Conservation (phyloP, 768 basidiomycete genomes). For the Chalciporus piperatus region DNA sequence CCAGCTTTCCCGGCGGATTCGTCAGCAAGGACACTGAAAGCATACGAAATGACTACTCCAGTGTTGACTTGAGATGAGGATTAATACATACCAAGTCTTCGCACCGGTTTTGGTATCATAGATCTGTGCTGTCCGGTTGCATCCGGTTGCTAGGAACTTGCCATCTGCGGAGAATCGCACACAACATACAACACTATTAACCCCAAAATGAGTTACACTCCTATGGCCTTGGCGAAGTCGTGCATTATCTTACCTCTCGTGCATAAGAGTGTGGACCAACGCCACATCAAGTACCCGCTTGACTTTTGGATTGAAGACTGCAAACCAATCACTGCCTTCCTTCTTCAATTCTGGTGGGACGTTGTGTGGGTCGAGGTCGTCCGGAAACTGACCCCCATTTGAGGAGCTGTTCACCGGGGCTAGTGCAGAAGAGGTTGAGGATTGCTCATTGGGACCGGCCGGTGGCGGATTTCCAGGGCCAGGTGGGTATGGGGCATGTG, state of each 20-base stretch:
- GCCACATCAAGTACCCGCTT: conserved; percentile 77
- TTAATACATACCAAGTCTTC: conserved; percentile 69
- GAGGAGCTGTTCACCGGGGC: conserved; percentile 26
- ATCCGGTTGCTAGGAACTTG: conserved; percentile 90
- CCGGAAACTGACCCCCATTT: conserved; percentile 33
- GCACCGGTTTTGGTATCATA: conserved; percentile 86
- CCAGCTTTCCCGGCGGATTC: conserved; percentile 68
- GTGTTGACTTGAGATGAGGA: neutral
- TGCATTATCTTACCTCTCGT: conserved; percentile 66
- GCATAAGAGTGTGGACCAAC: conserved; percentile 83
- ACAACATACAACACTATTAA: conserved; percentile 74
- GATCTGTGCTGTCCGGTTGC: conserved; percentile 94
- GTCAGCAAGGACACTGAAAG: conserved; percentile 68
- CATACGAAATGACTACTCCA: conserved; percentile 9
- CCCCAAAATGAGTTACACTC: conserved; percentile 8
- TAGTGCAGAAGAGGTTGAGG: conserved; percentile 22
- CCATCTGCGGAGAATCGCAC: conserved; percentile 95
- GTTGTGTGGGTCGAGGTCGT: conserved; percentile 32
- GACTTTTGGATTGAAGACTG: conserved; percentile 78
- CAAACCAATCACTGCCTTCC: conserved; percentile 87
- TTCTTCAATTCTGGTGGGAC: conserved; percentile 40
- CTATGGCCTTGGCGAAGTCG: neutral
- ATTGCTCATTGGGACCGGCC: conserved; percentile 25
- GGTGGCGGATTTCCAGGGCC: conserved; percentile 34
- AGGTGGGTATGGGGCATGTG: conserved; percentile 30